Conservation (phyloP, 1,139 yeast species). For the Scheffersomyces cryptocercus region DNA sequence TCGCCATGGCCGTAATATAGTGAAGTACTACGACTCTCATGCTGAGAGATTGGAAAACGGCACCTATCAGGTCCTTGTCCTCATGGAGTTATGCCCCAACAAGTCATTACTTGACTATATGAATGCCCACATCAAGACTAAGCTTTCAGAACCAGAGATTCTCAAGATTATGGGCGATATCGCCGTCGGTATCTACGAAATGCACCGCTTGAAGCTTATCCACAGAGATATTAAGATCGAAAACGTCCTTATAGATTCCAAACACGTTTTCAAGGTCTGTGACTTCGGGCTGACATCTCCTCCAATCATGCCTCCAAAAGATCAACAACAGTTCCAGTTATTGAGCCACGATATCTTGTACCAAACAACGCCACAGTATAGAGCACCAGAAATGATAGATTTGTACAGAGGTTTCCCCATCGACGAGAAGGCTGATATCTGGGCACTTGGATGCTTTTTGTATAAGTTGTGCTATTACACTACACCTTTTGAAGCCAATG, state of each 20-base stretch:
- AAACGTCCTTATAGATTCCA: constrained; percentile 64
- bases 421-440: constrained; percentile 76
- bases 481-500: constrained; percentile 77
- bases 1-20: constrained; percentile 57
- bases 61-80: constrained; percentile 69
- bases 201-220: constrained; percentile 64
- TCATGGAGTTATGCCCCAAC: constrained; percentile 79
- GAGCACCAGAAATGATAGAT: constrained; percentile 84
- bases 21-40: constrained; percentile 72
- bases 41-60: constrained; percentile 62
- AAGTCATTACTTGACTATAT: constrained; percentile 71
- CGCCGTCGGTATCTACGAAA: constrained; percentile 64
- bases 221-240: constrained; percentile 82
- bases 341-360: constrained; percentile 68
- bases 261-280: constrained; percentile 62
- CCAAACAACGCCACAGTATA: constrained; percentile 81
- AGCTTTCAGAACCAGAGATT: constrained; percentile 62
- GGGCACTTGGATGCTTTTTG: constrained; percentile 82
- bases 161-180: constrained; percentile 68
- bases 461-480: constrained; percentile 78
- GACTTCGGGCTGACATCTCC: constrained; percentile 77
- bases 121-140: constrained; percentile 68
- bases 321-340: constrained; percentile 58
- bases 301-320: constrained; percentile 63
- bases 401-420: constrained; percentile 65